A percentile compares a stretch with the other conserved stretches of the same genome.
These are phyloP conservation scores for Fraxinus latifolia DNA, from an alignment of 305 asterid species.

Conservation along the genomic window DNA sequence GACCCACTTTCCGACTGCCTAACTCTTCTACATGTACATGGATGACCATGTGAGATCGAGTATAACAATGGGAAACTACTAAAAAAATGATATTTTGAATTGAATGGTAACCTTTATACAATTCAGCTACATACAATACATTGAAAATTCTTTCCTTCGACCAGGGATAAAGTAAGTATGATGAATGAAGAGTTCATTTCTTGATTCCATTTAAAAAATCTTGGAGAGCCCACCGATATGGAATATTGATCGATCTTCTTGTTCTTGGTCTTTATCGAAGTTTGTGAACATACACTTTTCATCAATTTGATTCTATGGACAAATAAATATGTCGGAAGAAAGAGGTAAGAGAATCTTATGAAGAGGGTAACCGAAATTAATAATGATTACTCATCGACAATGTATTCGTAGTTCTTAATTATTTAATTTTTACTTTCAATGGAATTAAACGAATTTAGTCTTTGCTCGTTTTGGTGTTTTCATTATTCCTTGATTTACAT, in stretches of 20 bases:
- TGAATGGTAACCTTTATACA: neutral
- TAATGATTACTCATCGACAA: neutral
- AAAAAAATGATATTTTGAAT: neutral
- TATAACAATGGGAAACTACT: neutral
- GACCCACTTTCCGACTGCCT: neutral
- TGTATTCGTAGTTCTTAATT: neutral
- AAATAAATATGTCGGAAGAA: neutral
- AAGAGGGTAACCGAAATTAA: neutral
- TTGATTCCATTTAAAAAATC: neutral
- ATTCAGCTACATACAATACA: neutral
- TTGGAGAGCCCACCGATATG: neutral
- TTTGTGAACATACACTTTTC: neutral
- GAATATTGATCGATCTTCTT: neutral
- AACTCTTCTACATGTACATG: neutral
- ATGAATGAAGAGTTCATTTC: slow-evolving; percentile 2
- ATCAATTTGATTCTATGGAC: neutral
- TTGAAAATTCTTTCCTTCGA: neutral
- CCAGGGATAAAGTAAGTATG: neutral
- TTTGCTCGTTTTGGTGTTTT: neutral
- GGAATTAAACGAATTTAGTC: neutral
- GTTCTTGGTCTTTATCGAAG: neutral
- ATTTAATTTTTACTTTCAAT: neutral
- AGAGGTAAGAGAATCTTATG: neutral
- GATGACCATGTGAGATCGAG: neutral
- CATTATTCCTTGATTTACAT: neutral